Percentiles rank a stretch among this genome's conserved stretches.
Evolutionary conservation across 1,139 yeast species (phyloP).

Genomic region (Lodderomyces beijingensis): DNA sequence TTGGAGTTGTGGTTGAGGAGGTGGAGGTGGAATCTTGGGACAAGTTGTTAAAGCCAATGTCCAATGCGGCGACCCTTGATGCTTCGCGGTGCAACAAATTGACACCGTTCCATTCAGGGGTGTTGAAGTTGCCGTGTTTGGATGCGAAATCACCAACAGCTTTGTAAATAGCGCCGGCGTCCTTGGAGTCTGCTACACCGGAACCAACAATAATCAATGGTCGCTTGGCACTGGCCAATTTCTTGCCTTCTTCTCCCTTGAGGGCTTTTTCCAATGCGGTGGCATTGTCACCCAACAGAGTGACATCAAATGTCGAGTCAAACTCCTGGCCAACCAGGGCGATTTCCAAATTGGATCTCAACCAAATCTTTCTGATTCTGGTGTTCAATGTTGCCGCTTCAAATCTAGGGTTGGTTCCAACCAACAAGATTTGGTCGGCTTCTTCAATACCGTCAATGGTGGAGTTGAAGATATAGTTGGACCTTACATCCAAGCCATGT

Average conservation of each 20-base stretch:
- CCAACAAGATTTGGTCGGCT: conserved; percentile 73
- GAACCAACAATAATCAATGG: conserved; percentile 85
- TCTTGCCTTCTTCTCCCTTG: conserved; percentile 65
- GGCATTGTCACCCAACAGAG: conserved; percentile 61
- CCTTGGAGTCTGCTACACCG: conserved; percentile 68
- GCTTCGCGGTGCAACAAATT: conserved; percentile 84
- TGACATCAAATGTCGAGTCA: conserved; percentile 69
- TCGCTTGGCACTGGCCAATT: conserved; percentile 60
- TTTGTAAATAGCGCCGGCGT: conserved; percentile 60
- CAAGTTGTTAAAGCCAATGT: conserved; percentile 69
- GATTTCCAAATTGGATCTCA: conserved; percentile 61
- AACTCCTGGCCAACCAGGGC: conserved; percentile 73
- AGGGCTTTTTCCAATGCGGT: conserved; percentile 59
- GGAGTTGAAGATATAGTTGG: conserved; percentile 79
- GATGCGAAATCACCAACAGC: conserved; percentile 60
- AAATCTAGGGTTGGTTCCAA: conserved; percentile 86
- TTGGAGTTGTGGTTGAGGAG: conserved; percentile 54
- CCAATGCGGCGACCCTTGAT: conserved; percentile 81
- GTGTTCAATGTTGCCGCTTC: conserved; percentile 89
- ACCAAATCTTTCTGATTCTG: conserved; percentile 81
- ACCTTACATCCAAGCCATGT: conserved; percentile 70
- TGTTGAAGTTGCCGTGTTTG: conserved; percentile 57
- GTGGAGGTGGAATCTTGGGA: conserved; percentile 31
- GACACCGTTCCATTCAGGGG: conserved; percentile 78
- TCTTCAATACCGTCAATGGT: conserved; percentile 77